Evolutionary conservation across 345 rosid species (phyloP).

Genomic region (Mallotus nudiflorus): DNA sequence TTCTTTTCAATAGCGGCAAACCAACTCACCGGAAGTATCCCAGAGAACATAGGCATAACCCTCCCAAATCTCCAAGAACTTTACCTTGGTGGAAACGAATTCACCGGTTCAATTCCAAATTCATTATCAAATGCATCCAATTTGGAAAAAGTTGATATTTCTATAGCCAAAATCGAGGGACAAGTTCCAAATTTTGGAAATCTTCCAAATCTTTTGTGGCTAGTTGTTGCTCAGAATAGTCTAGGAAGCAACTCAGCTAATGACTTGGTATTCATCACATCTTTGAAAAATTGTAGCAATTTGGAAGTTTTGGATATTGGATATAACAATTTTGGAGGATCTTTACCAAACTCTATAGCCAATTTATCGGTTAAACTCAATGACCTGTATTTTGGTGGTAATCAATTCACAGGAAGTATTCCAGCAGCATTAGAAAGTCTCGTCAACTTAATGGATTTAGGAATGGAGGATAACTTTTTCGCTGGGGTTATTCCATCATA

Average conservation of each 20-base stretch:
- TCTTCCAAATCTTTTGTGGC: conserved; percentile 8
- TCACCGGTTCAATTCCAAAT: conserved; percentile 24
- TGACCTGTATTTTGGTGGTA: too few relatives aligned
- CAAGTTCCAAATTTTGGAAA: conserved; percentile 7
- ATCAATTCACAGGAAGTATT: too few relatives aligned
- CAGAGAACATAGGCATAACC: conserved; percentile 10
- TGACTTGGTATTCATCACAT: conserved; percentile 17
- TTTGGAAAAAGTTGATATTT: neutral
- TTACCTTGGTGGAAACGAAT: conserved; percentile 9
- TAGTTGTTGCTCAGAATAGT: conserved; percentile 6
- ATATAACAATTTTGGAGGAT: too few relatives aligned
- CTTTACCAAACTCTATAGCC: too few relatives aligned
- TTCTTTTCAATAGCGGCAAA: neutral
- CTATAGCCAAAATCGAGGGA: neutral
- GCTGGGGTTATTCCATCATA: conserved; percentile 12
- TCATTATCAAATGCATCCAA: neutral
- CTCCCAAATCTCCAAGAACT: neutral
- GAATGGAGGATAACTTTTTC: neutral
- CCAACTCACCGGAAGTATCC: conserved; percentile 10
- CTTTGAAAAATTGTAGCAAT: conserved; percentile 21
- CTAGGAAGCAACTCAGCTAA: conserved; percentile 7
- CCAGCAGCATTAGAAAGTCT: too few relatives aligned
- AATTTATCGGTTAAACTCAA: too few relatives aligned
- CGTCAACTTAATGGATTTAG: too few relatives aligned
- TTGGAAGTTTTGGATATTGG: neutral